Percentiles rank a stretch among this genome's conserved stretches.
These are phyloP conservation scores for Narthecium ossifragum DNA, from an alignment of 106 monocot species.

Conservation along the genomic window DNA sequence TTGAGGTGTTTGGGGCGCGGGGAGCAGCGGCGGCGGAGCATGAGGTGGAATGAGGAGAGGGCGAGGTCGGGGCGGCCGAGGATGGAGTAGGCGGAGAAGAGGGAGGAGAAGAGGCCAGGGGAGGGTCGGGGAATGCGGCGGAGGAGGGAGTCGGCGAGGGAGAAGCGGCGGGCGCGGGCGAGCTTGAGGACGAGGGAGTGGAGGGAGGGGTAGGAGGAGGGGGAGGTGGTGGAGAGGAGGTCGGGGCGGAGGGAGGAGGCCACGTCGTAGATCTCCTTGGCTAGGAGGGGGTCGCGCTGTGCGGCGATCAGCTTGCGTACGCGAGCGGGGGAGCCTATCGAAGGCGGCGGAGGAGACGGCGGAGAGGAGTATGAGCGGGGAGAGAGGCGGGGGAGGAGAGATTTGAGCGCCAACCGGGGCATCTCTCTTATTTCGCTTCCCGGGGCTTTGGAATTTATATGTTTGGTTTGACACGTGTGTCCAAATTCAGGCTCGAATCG, in stretches of 20 bases:
- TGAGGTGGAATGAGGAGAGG: conserved; percentile 15
- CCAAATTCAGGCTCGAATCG: no score
- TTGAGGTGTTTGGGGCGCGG: conserved; percentile 8
- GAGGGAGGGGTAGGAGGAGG: conserved; percentile 26
- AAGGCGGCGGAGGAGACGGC: not conserved
- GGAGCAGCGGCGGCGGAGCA: conserved; percentile 9
- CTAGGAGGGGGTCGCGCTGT: conserved; percentile 73
- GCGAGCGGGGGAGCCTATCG: conserved; percentile 46
- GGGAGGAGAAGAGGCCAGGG: conserved; percentile 34
- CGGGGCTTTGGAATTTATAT: no score
- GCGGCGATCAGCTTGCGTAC: conserved; percentile 71
- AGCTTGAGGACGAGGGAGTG: conserved; percentile 57
- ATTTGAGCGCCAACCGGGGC: no score
- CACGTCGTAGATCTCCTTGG: conserved; percentile 53
- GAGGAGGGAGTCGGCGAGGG: conserved; percentile 34
- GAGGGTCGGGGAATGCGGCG: conserved; percentile 35
- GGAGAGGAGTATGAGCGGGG: conserved; percentile 20
- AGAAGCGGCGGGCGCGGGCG: conserved; percentile 25
- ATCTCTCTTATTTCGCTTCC: no score
- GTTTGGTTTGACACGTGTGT: no score
- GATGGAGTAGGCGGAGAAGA: conserved; percentile 26
- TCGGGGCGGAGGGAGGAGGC: conserved; percentile 24
- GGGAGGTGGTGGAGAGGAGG: conserved; percentile 23
- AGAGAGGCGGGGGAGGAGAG: no score
- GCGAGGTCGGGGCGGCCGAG: conserved; percentile 23